Percentiles rank a stretch among this genome's conserved stretches.
Conservation (phyloP, 768 basidiomycete species). For the Tylopilus sp. region DNA sequence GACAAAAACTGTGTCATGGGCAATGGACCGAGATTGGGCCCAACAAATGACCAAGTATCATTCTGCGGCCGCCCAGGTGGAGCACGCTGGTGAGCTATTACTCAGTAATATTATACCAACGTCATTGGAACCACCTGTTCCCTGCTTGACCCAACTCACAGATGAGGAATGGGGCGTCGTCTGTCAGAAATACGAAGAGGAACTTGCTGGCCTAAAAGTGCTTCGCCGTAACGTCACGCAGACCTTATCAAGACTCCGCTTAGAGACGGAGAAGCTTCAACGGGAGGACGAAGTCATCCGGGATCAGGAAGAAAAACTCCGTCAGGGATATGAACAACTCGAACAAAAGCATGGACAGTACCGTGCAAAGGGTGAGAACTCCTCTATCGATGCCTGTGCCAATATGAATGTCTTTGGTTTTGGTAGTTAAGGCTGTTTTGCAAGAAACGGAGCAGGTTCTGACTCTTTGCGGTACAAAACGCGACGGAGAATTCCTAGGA, state of each 20-base stretch:
- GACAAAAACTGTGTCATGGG: conserved; percentile 72
- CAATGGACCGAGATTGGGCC: conserved; percentile 61
- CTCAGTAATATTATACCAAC: no score
- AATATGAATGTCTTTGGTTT: conserved; percentile 3
- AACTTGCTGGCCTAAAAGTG: conserved; percentile 55
- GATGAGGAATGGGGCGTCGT: conserved; percentile 60
- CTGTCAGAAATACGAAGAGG: conserved; percentile 55
- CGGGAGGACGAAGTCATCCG: conserved; percentile 40
- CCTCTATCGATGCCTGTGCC: neutral
- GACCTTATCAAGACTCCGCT: conserved; percentile 36
- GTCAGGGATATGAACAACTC: conserved; percentile 37
- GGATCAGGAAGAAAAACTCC: conserved; percentile 40
- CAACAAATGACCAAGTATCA: conserved; percentile 52
- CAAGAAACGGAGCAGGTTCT: conserved; percentile 46
- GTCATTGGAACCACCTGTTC: neutral
- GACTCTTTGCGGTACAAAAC: conserved; percentile 43
- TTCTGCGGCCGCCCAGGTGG: conserved; percentile 38
- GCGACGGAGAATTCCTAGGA: conserved; percentile 27
- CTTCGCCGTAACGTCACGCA: conserved; percentile 52
- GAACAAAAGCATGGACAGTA: conserved; percentile 41
- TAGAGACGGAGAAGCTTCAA: conserved; percentile 40
- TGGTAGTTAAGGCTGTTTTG: conserved; percentile 38
- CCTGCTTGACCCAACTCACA: conserved; percentile 23
- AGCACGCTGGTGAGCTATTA: conserved; percentile 36
- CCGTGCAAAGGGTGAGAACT: conserved; percentile 37